Conservation (phyloP, 1,139 yeast species). For the Suhomyces ambrosiae region DNA sequence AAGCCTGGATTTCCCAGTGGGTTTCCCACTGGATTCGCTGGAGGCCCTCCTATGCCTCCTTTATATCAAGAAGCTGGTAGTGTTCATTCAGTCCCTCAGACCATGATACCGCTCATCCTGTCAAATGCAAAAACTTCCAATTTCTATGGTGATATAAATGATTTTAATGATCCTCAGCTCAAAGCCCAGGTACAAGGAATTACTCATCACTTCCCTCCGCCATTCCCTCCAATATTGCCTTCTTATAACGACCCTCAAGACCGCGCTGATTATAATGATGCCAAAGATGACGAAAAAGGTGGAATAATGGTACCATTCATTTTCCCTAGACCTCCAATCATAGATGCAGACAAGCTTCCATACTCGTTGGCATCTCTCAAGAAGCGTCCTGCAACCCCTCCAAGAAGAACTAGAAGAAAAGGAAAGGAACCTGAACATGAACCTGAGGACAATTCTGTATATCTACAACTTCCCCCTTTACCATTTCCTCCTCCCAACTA, state of each 20-base stretch:
- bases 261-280: slow-evolving; percentile 12
- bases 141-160: slow-evolving; percentile 40
- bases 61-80: slow-evolving; percentile 1
- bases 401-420: slow-evolving; percentile 15
- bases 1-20: neutral
- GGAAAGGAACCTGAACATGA: slow-evolving; percentile 8
- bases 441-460: slow-evolving; percentile 10
- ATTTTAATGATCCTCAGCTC: slow-evolving; percentile 20
- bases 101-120: slow-evolving; percentile 40
- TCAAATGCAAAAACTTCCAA: slow-evolving; percentile 34
- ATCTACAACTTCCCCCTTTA: slow-evolving; percentile 41
- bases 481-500: slow-evolving; percentile 53
- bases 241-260: slow-evolving; percentile 9
- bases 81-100: slow-evolving; percentile 39
- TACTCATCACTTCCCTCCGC: slow-evolving; percentile 43
- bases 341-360: slow-evolving; percentile 29
- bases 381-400: slow-evolving; percentile 10
- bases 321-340: slow-evolving; percentile 47
- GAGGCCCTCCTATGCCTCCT: slow-evolving; percentile 5
- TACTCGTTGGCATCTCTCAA: slow-evolving; percentile 22
- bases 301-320: slow-evolving; percentile 52
- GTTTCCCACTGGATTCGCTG: neutral
- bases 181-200: slow-evolving; percentile 30
- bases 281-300: slow-evolving; percentile 18
- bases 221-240: slow-evolving; percentile 37